A percentile compares a stretch with the other conserved stretches of the same genome.
Conservation (phyloP, 306 rosid species). For the Ceratonia siliqua region DNA sequence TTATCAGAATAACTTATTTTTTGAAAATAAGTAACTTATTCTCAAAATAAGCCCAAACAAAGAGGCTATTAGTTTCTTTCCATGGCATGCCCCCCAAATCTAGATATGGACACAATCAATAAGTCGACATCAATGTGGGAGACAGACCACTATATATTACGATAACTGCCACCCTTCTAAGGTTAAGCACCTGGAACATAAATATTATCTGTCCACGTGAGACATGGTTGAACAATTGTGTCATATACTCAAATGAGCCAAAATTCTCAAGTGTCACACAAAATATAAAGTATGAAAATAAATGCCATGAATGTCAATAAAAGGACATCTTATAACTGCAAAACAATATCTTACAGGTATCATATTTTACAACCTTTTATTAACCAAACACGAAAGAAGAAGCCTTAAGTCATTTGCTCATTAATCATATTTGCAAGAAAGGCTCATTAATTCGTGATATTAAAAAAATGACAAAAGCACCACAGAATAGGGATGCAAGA, state of each 20-base stretch:
- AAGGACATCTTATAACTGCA: neutral
- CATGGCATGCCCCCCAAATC: neutral
- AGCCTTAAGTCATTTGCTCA: neutral
- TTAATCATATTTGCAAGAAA: neutral
- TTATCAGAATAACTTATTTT: too few species aligned
- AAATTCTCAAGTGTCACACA: neutral
- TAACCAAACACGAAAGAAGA: neutral
- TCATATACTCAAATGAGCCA: neutral
- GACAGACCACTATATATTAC: too few species aligned
- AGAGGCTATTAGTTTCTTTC: too few species aligned
- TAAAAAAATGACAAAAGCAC: neutral
- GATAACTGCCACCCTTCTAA: too few species aligned
- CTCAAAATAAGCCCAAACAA: too few species aligned
- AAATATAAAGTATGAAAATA: neutral
- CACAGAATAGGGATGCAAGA: conserved; percentile 9
- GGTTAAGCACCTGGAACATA: too few species aligned
- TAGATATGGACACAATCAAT: neutral
- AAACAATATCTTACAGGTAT: neutral
- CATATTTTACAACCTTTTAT: neutral
- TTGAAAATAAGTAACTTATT: too few species aligned
- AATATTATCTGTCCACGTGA: neutral
- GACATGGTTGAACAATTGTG: neutral
- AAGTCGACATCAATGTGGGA: neutral
- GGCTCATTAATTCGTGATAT: neutral
- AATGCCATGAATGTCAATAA: neutral